Conservation (phyloP, 2,329 filamentous ascomycete genomes). For the Aspergillus fumigatiaffinis region DNA sequence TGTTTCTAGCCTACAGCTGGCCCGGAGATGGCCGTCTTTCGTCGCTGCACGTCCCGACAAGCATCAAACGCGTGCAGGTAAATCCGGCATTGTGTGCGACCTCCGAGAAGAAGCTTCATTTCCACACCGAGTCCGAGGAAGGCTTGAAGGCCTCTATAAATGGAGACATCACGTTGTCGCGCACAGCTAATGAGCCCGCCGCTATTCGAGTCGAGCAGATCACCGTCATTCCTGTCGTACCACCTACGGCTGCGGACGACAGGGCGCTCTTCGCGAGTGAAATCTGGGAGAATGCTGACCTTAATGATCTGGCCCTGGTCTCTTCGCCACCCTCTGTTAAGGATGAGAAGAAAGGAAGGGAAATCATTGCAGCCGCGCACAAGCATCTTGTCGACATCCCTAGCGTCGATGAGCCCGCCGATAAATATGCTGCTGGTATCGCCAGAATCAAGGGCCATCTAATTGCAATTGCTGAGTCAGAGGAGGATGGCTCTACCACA, state of each 20-base stretch:
- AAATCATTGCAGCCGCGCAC: no score
- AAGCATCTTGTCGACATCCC: no score
- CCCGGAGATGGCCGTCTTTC: conserved; percentile 9
- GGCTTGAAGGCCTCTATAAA: background rate
- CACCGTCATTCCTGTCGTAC: background rate
- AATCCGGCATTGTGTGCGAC: background rate
- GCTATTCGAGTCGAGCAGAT: conserved; percentile 3
- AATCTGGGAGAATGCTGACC: background rate
- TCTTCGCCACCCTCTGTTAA: no score
- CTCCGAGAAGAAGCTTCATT: background rate
- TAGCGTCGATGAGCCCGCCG: no score
- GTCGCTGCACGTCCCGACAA: conserved; percentile 4
- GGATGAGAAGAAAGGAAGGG: no score
- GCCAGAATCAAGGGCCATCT: no score
- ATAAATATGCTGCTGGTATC: no score
- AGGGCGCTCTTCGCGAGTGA: conserved; percentile 1
- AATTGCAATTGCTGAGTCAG: no score
- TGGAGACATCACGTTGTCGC: background rate
- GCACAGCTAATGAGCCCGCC: background rate
- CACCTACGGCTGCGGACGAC: background rate
- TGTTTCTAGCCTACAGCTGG: conserved; percentile 18
- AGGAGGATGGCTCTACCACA: no score
- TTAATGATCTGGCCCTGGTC: no score
- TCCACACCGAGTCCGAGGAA: background rate
- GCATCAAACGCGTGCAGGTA: background rate